Conservation (phyloP, 345 rosid species). For the Lenwebbia sp. region DNA sequence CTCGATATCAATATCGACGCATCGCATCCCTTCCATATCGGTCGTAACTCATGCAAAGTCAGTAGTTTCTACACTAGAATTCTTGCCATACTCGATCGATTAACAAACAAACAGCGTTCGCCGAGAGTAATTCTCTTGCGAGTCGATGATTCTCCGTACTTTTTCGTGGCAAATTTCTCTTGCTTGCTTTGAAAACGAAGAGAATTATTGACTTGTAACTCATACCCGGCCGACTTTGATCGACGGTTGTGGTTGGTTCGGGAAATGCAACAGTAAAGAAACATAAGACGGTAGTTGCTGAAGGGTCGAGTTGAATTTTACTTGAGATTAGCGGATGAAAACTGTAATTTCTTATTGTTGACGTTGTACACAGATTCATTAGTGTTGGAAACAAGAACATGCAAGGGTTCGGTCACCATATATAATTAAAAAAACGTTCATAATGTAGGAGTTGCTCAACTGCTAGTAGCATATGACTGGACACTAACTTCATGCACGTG, state of each 20-base stretch:
- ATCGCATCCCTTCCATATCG: conserved; percentile 56
- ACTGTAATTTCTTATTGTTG: too few species aligned
- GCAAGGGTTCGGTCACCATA: background rate
- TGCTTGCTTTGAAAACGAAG: background rate
- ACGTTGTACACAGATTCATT: too few species aligned
- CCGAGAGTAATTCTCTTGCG: background rate
- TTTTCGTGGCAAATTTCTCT: background rate
- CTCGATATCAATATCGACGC: conserved; percentile 62
- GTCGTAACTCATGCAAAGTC: background rate
- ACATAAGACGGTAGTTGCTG: background rate
- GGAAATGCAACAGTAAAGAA: background rate
- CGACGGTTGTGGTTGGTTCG: accelerated
- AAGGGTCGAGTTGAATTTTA: background rate
- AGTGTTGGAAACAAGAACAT: background rate
- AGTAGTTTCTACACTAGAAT: background rate
- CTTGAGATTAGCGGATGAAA: background rate
- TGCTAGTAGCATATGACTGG: background rate
- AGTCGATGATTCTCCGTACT: background rate
- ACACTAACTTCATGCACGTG: background rate
- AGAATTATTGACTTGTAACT: background rate
- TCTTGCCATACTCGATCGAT: background rate
- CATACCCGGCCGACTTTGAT: background rate
- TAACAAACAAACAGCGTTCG: background rate
- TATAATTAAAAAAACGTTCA: background rate
- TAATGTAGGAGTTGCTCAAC: background rate